Conservation (phyloP, 164 flowering plant species). For the Chloranthus sessilifolius region DNA sequence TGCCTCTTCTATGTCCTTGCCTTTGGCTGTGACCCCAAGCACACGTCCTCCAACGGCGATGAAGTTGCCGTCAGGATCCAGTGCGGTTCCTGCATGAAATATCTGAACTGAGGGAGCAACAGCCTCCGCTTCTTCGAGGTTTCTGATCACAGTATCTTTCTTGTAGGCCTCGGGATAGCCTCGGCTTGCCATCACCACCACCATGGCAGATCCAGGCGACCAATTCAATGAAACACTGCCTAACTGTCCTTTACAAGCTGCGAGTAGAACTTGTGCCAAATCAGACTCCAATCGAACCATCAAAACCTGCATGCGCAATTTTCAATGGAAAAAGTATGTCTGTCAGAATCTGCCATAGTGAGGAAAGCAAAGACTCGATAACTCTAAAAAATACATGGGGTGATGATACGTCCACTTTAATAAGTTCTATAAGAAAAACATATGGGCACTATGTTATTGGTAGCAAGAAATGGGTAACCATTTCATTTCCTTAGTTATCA, state of each 20-base stretch:
- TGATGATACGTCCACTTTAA: no score
- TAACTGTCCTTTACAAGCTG: slow-evolving; percentile 80
- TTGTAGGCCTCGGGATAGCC: slow-evolving; percentile 85
- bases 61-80: slow-evolving; percentile 59
- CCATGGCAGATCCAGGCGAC: slow-evolving; percentile 96
- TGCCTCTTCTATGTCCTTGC: slow-evolving; percentile 15
- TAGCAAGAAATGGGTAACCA: no score
- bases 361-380: no score
- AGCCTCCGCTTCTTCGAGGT: slow-evolving; percentile 31
- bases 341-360: neutral
- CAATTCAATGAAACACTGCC: slow-evolving; percentile 54
- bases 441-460: no score
- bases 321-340: neutral
- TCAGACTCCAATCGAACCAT: slow-evolving; percentile 92
- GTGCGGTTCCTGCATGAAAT: slow-evolving; percentile 48
- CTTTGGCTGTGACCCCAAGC: slow-evolving; percentile 44
- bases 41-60: slow-evolving; percentile 85
- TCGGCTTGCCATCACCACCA: slow-evolving; percentile 90
- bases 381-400: no score
- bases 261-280: slow-evolving; percentile 80
- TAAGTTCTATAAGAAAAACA: no score
- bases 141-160: slow-evolving; percentile 63
- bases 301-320: slow-evolving; percentile 74
- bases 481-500: no score
- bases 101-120: slow-evolving; percentile 42